Base-by-base conservation (phyloP, 345 rosid genomes). In the Trapa incisa region DNA sequence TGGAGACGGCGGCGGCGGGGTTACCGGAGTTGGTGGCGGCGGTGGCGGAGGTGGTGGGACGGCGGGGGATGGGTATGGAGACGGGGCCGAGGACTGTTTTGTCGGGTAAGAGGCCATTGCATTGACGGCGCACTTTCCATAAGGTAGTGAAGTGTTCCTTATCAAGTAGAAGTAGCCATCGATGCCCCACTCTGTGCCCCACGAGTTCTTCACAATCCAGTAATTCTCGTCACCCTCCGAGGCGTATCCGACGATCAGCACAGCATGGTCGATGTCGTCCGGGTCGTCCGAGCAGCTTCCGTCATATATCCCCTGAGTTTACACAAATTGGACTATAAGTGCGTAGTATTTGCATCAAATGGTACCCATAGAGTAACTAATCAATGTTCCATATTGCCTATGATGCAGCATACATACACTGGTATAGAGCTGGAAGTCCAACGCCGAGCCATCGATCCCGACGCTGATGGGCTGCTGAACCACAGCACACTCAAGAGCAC, bases 191-290 rank as follows among this genome's bases (percentile, higher is more conserved):
- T 72, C 78, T 13, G 91, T 83, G 33, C 96, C 96, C 91, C 96
- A 86, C 0, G 96, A 92, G 66, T 92, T 89, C 70, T 81, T 89
- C 72, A 82, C 91, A 4, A 92, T 83, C 98, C 96, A 92, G 61
- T 89, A 92, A n/a, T 87, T 82, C 67, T 85, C 87, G 37, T 56
- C 79, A 2, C 60, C 72, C 77, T 89, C 85, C 1, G 96, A 80
- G 17, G 86, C 96, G 22, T 81, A 92, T 5, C 98, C 98, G 52
- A 89, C 87, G 1, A 89, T 77, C 70, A 89, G 54, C 50, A 84
- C 88, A 0, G 94, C 96, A 64, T 89, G 96, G 79, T 92, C 87
- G 41, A 92, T 84, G 48, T 83, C 85, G 35, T 82, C 68, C 3
- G 93, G 89, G 71, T 87, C 15, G 14, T 67, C 73, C 0, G 87